These are phyloP conservation scores for Globisporangium splendens DNA, from an alignment of 352 stramenopile species.

Conservation along the genomic window DNA sequence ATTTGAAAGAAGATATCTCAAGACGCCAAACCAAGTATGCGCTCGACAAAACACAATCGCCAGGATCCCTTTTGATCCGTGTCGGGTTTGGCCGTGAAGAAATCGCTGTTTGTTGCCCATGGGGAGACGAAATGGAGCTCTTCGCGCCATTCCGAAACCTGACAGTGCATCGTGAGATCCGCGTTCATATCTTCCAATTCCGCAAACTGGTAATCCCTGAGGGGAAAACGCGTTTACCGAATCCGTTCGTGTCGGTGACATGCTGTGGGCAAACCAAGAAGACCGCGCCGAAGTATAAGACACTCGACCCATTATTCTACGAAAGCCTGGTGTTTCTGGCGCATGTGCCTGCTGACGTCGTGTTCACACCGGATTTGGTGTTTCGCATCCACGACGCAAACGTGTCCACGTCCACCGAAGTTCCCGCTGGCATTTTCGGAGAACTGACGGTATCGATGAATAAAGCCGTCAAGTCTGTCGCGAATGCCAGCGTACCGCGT, in stretches of 20 bases:
- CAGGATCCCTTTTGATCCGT: constrained; percentile 47
- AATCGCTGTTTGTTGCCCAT: constrained; percentile 48
- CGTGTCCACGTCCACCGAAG: constrained; percentile 22
- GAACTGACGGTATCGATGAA: constrained; percentile 46
- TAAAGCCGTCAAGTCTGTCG: constrained; percentile 37
- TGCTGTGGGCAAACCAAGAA: constrained; percentile 65
- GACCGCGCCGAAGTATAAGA: constrained; percentile 43
- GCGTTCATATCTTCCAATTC: constrained; percentile 85
- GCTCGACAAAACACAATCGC: constrained; percentile 44
- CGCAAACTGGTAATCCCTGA: constrained; percentile 45
- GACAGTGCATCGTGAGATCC: constrained; percentile 56
- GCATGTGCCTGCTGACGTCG: constrained; percentile 42
- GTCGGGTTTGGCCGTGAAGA: constrained; percentile 71
- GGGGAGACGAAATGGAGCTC: constrained; percentile 36
- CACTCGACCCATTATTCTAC: constrained; percentile 78
- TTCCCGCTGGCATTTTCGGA: constrained; percentile 25
- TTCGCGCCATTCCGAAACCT: constrained; percentile 48
- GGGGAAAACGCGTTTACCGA: constrained; percentile 47
- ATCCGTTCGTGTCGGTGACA: constrained; percentile 76
- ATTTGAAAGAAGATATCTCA: constrained; percentile 52
- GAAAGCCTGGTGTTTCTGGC: constrained; percentile 65
- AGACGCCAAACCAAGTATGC: constrained; percentile 55
- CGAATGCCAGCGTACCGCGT: constrained; percentile 37
- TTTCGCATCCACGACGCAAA: constrained; percentile 66
- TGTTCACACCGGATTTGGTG: constrained; percentile 67